A percentile compares a stretch with the other conserved stretches of the same genome.
Conservation (phyloP, 495 filamentous ascomycete species). For the Aspergillus nanangensis region DNA sequence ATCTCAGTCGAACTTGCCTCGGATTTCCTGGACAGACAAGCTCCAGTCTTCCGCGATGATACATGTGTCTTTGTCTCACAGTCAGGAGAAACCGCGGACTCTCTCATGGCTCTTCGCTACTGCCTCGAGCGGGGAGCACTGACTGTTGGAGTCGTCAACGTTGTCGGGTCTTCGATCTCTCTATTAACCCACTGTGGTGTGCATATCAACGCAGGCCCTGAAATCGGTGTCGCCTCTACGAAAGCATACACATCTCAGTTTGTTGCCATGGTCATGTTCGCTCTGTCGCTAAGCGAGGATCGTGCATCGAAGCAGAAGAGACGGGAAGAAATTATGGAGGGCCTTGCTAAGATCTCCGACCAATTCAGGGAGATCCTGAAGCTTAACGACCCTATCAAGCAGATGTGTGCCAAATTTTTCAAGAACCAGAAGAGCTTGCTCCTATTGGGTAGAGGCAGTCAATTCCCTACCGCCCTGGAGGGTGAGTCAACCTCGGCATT, state of each 20-base stretch:
- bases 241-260: slow-evolving; percentile 99
- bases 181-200: slow-evolving; percentile 98
- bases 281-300: slow-evolving; percentile 90
- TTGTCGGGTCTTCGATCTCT: slow-evolving; percentile 96
- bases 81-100: slow-evolving; percentile 98
- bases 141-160: slow-evolving; percentile 97
- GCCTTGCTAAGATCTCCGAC: slow-evolving; percentile 75
- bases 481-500: slow-evolving; percentile 42
- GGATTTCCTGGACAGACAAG: slow-evolving; percentile 95
- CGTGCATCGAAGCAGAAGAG: slow-evolving; percentile 90
- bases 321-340: slow-evolving; percentile 95
- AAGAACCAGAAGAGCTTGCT: slow-evolving; percentile 96
- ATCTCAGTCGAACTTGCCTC: slow-evolving; percentile 96
- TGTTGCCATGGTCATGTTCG: slow-evolving; percentile 99
- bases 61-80: slow-evolving; percentile 99
- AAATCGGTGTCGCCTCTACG: slow-evolving; percentile 98
- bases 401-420: slow-evolving; percentile 83
- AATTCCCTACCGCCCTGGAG: slow-evolving; percentile 95
- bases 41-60: slow-evolving; percentile 98
- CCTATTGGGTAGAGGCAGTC: slow-evolving; percentile 87
- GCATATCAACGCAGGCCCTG: slow-evolving; percentile 97
- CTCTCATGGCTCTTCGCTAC: slow-evolving; percentile 92
- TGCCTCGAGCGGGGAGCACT: slow-evolving; percentile 95
- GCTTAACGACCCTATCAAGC: slow-evolving; percentile 89
- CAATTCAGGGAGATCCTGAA: slow-evolving; percentile 90